Percentiles rank a stretch among this genome's conserved stretches.
Conservation (phyloP, 371 early-diverging fungal genomes). For the Lichtheimia corymbifera region DNA sequence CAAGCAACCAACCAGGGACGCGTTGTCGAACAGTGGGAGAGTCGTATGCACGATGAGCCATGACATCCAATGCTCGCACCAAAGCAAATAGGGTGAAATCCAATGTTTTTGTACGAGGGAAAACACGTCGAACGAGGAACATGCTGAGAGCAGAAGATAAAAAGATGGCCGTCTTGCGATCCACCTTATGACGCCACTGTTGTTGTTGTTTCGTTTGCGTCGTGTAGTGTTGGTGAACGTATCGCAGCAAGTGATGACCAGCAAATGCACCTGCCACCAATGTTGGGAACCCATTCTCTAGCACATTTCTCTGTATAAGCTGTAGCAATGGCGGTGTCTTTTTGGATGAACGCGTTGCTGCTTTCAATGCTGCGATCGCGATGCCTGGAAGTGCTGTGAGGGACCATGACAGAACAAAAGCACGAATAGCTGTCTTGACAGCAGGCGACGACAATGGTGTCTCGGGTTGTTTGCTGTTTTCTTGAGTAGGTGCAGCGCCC, state of each 20-base stretch:
- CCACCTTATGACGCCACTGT: constrained; percentile 1
- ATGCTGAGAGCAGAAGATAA: constrained; percentile 32
- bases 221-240: constrained; percentile 9
- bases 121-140: constrained; percentile 28
- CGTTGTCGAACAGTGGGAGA: constrained; percentile 33
- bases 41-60: constrained; percentile 42
- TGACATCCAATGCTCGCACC: constrained; percentile 61
- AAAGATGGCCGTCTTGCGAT: constrained; percentile 21
- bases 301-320: constrained; percentile 22
- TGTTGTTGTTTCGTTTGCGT: background rate
- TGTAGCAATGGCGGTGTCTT: background rate
- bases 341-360: background rate
- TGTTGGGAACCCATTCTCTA: constrained; percentile 41
- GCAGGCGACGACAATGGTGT: constrained; percentile 20
- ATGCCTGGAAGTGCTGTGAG: constrained; percentile 34
- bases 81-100: constrained; percentile 64
- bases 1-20: constrained; percentile 51
- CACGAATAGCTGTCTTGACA: constrained; percentile 34
- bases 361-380: constrained; percentile 24
- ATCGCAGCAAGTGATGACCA: constrained; percentile 27
- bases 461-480: too few species aligned
- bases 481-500: too few species aligned
- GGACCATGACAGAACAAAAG: constrained; percentile 43
- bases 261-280: constrained; percentile 38
- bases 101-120: constrained; percentile 46